A percentile compares a stretch with the other conserved stretches of the same genome.
Conservation (phyloP, 2,329 filamentous ascomycete species). For the Diaporthe sp. region DNA sequence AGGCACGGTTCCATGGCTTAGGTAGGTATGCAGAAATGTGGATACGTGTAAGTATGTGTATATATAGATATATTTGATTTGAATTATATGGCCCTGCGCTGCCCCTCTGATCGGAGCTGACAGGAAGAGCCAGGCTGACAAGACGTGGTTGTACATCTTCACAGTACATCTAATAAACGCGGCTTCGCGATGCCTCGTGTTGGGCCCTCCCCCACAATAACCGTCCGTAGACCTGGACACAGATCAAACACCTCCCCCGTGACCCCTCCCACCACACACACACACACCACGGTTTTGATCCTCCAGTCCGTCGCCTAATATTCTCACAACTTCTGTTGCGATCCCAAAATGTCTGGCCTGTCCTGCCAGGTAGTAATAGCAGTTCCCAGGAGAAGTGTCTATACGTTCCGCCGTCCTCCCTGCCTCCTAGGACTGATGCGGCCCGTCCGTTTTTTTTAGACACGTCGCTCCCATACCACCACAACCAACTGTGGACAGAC, state of each 20-base stretch:
- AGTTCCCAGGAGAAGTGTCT: conserved; percentile 24
- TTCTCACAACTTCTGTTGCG: conserved; percentile 17
- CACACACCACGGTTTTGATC: conserved; percentile 3
- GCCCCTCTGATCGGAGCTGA: background rate
- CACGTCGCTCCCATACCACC: conserved; percentile 13
- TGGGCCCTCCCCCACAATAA: background rate
- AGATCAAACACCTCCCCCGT: conserved; percentile 4
- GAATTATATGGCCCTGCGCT: conserved; percentile 16
- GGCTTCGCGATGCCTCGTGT: background rate
- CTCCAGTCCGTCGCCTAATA: background rate
- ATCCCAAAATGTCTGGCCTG: conserved; percentile 19
- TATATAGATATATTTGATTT: conserved; percentile 29
- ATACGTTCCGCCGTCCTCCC: conserved; percentile 14
- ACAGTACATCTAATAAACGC: conserved; percentile 22
- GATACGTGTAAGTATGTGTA: background rate
- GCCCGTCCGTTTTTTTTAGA: conserved; percentile 11
- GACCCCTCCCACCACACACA: background rate
- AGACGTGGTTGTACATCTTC: conserved; percentile 25
- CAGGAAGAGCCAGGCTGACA: background rate
- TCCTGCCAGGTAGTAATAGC: background rate
- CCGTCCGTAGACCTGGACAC: conserved; percentile 18
- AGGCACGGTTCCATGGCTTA: background rate
- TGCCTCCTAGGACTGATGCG: conserved; percentile 6
- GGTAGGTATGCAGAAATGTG: too few species aligned
- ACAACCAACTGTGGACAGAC: conserved; percentile 18